Evolutionary conservation across 768 basidiomycete genomes (phyloP), one percentile per base, ranked within the genome.

Genomic region (Boletus subparvulus): DNA sequence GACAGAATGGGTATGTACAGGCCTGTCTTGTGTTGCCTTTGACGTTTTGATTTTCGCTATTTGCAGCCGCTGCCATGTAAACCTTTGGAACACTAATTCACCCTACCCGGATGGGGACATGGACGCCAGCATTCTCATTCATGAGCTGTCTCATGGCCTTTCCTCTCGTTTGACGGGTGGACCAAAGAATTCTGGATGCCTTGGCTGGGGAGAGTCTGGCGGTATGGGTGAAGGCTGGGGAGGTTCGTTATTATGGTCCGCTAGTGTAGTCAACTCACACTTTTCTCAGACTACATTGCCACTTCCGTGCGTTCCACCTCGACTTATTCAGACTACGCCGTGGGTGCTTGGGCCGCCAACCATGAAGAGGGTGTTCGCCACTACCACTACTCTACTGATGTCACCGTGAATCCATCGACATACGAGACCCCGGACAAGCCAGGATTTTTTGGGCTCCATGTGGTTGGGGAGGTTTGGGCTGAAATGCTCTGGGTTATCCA

Each of bases 191-290:
- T 94, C 92, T 35, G 90, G 90, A 4, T 97, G 94, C 70, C 85
- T 98, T 55, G 92, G 92, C 13, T 98, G 90, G 87, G 94, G 94
- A 46, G 94, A 98, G 77, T 81, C 86, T 28, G 95, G 96, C 42
- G 96, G 94, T 19, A 97, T 98, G 94, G 94, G 94, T 62, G 93
- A 96, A 74, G 94, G 94, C 16, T 96, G 94, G 94, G 94, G 94
- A 59, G 86, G 83, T 80, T 52, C 47, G 75, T 72, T 19, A 14
- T 14, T 3, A 1, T 8, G 3, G 3, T 35, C 16, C 52, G 0
- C 39, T 11, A 6, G 7, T 12, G 16, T 24, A 33, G 40, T 42
- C 46, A 17, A 61, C n/a, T 3, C 41, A 40, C 39, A 40, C 17
- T 14, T n/a, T 9, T 30, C 17, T 36, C 47, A 78, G 90, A 94